Conservation (phyloP, 306 rosid species). For the Astragalus membranaceus region DNA sequence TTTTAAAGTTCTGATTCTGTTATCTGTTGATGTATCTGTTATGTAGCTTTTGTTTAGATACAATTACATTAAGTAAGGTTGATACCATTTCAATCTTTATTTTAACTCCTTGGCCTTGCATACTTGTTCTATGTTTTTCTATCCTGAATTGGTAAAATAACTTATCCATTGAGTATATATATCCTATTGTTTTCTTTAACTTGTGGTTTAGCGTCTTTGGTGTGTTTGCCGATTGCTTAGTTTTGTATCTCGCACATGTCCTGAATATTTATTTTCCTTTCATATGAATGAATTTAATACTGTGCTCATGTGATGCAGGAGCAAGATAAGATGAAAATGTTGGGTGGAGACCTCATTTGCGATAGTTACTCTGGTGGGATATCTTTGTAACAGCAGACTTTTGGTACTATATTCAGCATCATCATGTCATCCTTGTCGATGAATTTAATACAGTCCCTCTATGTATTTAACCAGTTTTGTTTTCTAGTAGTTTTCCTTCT, state of each 20-base stretch:
- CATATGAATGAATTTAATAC: not conserved
- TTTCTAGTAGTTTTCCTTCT: conserved; percentile 3
- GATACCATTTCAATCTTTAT: too few relatives aligned
- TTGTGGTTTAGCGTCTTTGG: not conserved
- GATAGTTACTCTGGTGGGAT: conserved; percentile 42
- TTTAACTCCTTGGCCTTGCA: too few relatives aligned
- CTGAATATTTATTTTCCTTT: not conserved
- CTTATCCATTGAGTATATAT: not conserved
- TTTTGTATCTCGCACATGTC: not conserved
- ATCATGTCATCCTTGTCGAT: conserved; percentile 20
- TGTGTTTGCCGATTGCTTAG: not conserved
- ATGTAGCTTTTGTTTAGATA: too few relatives aligned
- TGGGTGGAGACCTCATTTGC: conserved; percentile 46
- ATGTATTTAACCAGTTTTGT: conserved; percentile 14
- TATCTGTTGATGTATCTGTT: not conserved
- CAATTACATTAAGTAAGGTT: too few relatives aligned
- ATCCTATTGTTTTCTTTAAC: not conserved
- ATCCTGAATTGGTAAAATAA: not conserved
- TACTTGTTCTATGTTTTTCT: too few relatives aligned
- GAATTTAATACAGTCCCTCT: conserved; percentile 21
- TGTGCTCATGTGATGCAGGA: conserved; percentile 51
- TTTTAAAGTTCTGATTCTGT: not conserved
- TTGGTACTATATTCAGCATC: conserved; percentile 12
- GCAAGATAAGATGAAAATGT: conserved; percentile 41
- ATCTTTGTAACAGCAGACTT: conserved; percentile 31